phyloP scores from a whole-genome alignment of 441 rosid species.

The Pelargonium cotyledonis region DNA sequence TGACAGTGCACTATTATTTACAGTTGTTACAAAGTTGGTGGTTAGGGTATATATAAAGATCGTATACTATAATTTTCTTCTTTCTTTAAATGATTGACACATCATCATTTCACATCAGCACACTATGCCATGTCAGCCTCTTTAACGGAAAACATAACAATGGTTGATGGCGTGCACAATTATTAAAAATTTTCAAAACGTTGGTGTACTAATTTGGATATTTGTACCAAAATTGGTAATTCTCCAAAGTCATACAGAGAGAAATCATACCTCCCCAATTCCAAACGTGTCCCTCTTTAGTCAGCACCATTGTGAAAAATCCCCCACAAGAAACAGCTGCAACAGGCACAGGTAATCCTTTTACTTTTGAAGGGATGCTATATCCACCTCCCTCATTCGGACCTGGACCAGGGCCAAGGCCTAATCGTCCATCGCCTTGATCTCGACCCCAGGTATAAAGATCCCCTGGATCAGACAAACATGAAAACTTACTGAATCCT shows the following conservation, averaged over 20 bases:
- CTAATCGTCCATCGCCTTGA: constrained; percentile 92
- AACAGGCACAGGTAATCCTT: constrained; percentile 54
- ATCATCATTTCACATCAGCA: no score
- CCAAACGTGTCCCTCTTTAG: constrained; percentile 78
- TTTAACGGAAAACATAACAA: no score
- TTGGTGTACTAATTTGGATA: no score
- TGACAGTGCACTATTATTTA: no score
- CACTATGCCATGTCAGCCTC: no score
- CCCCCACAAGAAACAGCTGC: constrained; percentile 87
- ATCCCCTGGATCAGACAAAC: constrained; percentile 44
- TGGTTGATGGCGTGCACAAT: no score
- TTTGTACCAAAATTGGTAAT: background rate
- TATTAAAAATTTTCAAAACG: no score
- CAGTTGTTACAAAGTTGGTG: no score
- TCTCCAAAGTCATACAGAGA: background rate
- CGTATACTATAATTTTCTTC: no score
- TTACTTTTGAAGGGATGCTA: constrained; percentile 73
- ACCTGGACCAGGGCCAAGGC: constrained; percentile 84
- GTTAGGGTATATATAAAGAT: no score
- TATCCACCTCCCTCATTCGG: constrained; percentile 93
- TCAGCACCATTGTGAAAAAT: constrained; percentile 73
- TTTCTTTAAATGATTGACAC: no score
- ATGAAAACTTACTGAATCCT: constrained; percentile 7
- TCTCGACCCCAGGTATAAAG: constrained; percentile 90
- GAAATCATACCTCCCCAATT: constrained; percentile 77